Conservation (phyloP, 78 protist species). For the Isochrysis galbana region DNA sequence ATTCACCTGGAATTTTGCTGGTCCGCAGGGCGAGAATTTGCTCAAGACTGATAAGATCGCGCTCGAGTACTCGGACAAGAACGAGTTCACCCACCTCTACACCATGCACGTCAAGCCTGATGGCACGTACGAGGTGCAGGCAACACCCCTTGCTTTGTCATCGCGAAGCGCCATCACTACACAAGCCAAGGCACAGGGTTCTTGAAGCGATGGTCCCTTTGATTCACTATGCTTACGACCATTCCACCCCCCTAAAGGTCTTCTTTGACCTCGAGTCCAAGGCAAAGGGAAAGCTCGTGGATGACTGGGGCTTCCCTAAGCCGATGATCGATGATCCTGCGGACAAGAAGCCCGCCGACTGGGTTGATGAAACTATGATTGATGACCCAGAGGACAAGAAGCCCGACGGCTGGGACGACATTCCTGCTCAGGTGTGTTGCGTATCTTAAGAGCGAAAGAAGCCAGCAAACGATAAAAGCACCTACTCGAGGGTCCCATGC, state of each 20-base stretch:
- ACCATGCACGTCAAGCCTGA: conserved; percentile 89
- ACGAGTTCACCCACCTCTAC: conserved; percentile 93
- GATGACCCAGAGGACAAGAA: conserved; percentile 86
- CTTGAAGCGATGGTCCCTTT: too few relatives aligned
- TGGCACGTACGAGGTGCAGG: conserved; percentile 92
- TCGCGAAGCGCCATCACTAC: too few relatives aligned
- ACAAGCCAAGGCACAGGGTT: too few relatives aligned
- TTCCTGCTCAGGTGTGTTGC: conserved; percentile 71
- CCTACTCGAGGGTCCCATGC: too few relatives aligned
- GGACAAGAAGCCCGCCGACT: conserved; percentile 79
- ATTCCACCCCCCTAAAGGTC: too few relatives aligned
- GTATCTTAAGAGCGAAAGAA: too few relatives aligned
- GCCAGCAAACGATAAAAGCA: too few relatives aligned
- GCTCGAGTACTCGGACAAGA: conserved; percentile 56
- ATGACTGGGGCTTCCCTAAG: conserved; percentile 85
- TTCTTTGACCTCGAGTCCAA: conserved; percentile 68
- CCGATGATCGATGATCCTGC: conserved; percentile 81
- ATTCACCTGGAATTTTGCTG: too few relatives aligned
- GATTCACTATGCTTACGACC: too few relatives aligned
- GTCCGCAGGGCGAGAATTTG: conserved; percentile 90
- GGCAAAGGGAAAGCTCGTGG: conserved; percentile 83
- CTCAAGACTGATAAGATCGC: conserved; percentile 67
- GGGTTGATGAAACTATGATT: conserved; percentile 87
- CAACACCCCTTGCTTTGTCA: too few relatives aligned
- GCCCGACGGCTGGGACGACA: conserved; percentile 90